phyloP scores from a whole-genome alignment of 768 basidiomycete species.

The Mycena crocata region DNA sequence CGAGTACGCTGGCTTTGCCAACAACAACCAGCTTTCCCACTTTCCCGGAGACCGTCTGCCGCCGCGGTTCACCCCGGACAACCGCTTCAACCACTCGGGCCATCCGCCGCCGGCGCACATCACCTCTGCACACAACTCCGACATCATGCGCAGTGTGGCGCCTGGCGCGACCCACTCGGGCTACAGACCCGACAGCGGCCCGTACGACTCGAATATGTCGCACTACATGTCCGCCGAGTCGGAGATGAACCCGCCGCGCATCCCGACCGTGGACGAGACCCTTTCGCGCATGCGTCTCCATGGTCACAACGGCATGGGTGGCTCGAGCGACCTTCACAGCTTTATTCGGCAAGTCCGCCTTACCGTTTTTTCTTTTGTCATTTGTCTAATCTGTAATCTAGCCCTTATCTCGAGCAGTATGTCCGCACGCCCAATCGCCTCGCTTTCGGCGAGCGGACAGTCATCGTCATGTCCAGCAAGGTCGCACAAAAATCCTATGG shows the following conservation, averaged over 20 bases:
- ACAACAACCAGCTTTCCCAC: slow-evolving; percentile 63
- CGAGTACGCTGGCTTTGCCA: slow-evolving; percentile 56
- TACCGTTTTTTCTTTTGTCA: slow-evolving; percentile 5
- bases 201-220: slow-evolving; percentile 69
- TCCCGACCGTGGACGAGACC: slow-evolving; percentile 72
- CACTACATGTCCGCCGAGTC: slow-evolving; percentile 65
- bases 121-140: slow-evolving; percentile 58
- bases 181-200: slow-evolving; percentile 64
- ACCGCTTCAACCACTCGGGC: slow-evolving; percentile 60
- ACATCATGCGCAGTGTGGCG: slow-evolving; percentile 74
- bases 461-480: slow-evolving; percentile 97
- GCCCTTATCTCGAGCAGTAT: slow-evolving; percentile 88
- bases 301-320: slow-evolving; percentile 65
- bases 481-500: slow-evolving; percentile 98
- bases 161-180: slow-evolving; percentile 74
- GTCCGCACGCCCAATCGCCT: slow-evolving; percentile 87
- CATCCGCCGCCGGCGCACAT: slow-evolving; percentile 61
- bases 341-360: slow-evolving; percentile 73
- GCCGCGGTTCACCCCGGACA: slow-evolving; percentile 64
- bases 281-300: slow-evolving; percentile 75
- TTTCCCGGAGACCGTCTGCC: slow-evolving; percentile 66
- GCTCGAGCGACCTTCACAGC: slow-evolving; percentile 79
- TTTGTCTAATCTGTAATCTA: slow-evolving; percentile 41
- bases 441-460: slow-evolving; percentile 91
- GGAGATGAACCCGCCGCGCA: slow-evolving; percentile 66